These are phyloP conservation scores for Cryptosporidium sp. DNA, from an alignment of 169 alveolate genomes.

Conservation along the genomic window DNA sequence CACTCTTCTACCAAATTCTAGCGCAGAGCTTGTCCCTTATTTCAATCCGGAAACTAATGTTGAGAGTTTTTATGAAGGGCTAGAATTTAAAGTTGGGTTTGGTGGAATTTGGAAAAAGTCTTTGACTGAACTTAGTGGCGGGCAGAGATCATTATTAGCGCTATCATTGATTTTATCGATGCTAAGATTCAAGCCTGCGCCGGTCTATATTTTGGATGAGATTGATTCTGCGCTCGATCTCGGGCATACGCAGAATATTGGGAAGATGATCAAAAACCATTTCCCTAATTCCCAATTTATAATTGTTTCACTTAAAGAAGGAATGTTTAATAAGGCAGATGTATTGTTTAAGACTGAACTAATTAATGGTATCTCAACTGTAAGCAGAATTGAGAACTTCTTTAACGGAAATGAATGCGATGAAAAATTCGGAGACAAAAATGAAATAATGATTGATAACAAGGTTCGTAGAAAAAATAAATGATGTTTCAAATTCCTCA, in stretches of 20 bases:
- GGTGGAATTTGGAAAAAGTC: slow-evolving; percentile 94
- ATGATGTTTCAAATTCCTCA: not conserved
- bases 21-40: slow-evolving; percentile 88
- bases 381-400: slow-evolving; percentile 80
- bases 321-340: slow-evolving; percentile 98
- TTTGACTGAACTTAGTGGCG: slow-evolving; percentile 92
- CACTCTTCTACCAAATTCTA: slow-evolving; percentile 93
- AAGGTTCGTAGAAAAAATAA: slow-evolving; percentile 51
- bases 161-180: slow-evolving; percentile 96
- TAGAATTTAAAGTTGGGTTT: slow-evolving; percentile 90
- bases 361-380: slow-evolving; percentile 91
- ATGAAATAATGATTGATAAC: slow-evolving; percentile 65
- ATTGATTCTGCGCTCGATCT: slow-evolving; percentile 99
- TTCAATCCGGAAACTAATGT: slow-evolving; percentile 44
- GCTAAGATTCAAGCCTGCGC: slow-evolving; percentile 97
- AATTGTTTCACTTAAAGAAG: slow-evolving; percentile 96
- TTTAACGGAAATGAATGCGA: slow-evolving; percentile 34
- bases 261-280: slow-evolving; percentile 96
- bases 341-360: slow-evolving; percentile 94
- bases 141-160: slow-evolving; percentile 97
- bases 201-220: slow-evolving; percentile 99
- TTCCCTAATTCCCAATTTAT: slow-evolving; percentile 97
- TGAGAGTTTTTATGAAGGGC: slow-evolving; percentile 83
- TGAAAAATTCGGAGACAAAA: slow-evolving; percentile 47
- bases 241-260: slow-evolving; percentile 98